Base-by-base conservation (phyloP, 306 rosid genomes). In the Cucumis hystrix region DNA sequence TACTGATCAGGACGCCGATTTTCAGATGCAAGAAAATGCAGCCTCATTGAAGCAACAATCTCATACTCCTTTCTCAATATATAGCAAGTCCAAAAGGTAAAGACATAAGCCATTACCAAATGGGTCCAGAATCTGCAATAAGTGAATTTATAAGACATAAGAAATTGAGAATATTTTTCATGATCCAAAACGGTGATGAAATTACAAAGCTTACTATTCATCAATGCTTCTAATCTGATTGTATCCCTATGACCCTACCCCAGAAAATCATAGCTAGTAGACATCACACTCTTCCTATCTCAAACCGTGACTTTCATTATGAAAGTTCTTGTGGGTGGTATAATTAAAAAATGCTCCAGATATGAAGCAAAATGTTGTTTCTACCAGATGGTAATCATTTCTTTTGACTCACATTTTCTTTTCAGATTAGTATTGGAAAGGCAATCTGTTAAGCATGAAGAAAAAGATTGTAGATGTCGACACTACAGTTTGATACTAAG, bases 61-160 rank as follows among this genome's bases (percentile, higher is more conserved):
- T 89, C 89, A 74, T 95, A 95, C 88, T 95, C 99, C 84, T 80
- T 88, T 81, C 84, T 90, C 84, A 95, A 85, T 74, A 89, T 85
- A 81, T 90, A 90, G 84, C 96, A 95, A 28, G 97, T 88, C 97
- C 97, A 95, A 77, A 90, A 87, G 74, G 99, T 92, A 87, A 95
- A 95, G 72, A 83, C 93, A 86, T 95, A 95, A 60, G 97, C 97
- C 97, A 95, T 95, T 76, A 88, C 89, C 85, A 92, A 82, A 85
- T 95, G 99, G 77, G 99, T 90, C 99, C 97, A 95, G 82, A 95
- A 95, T 87, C 99, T 95, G 93, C 84, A 86, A 84, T 68, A 78
- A 21, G 43, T 47, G 75, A 78, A 6, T 18, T 7, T 33, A 18
- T 10, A 28, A 77, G 47, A 20, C 23, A 18, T 10, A 28, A 77